These are phyloP conservation scores for Pistacia integerrima DNA, from an alignment of 345 rosid species.

Conservation along the genomic window DNA sequence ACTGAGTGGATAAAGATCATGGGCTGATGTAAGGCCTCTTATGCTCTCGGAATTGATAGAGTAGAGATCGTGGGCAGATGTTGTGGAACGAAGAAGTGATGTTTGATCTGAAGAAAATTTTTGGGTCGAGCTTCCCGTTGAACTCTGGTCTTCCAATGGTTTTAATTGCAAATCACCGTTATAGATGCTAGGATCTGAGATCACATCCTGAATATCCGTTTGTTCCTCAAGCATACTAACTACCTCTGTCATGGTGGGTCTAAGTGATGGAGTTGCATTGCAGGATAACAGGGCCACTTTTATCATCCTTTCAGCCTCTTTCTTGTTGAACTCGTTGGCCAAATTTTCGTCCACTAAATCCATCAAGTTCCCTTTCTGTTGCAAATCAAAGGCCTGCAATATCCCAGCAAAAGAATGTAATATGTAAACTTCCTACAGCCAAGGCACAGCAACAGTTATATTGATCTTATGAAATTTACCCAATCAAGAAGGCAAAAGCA, in stretches of 20 bases:
- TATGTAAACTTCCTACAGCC: not conserved
- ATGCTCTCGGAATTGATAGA: too few relatives aligned
- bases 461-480: constrained; percentile 14
- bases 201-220: constrained; percentile 25
- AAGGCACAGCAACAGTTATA: too few relatives aligned
- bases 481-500: constrained; percentile 37
- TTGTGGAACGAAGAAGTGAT: too few relatives aligned
- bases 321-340: constrained; percentile 20
- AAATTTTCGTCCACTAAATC: constrained; percentile 28
- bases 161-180: constrained; percentile 30
- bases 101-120: too few relatives aligned
- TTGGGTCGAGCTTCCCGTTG: not conserved
- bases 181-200: constrained; percentile 16
- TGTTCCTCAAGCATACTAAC: constrained; percentile 36
- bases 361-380: constrained; percentile 23
- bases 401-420: not conserved
- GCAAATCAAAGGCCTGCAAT: constrained; percentile 33
- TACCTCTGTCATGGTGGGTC: constrained; percentile 39
- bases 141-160: constrained; percentile 1
- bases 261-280: constrained; percentile 24
- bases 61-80: too few relatives aligned
- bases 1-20: too few relatives aligned
- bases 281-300: constrained; percentile 35
- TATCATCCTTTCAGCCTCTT: constrained; percentile 23
- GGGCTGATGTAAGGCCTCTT: too few relatives aligned